Conservation (phyloP, 2,329 filamentous ascomycete genomes). For the Trichoderma polysporum region DNA sequence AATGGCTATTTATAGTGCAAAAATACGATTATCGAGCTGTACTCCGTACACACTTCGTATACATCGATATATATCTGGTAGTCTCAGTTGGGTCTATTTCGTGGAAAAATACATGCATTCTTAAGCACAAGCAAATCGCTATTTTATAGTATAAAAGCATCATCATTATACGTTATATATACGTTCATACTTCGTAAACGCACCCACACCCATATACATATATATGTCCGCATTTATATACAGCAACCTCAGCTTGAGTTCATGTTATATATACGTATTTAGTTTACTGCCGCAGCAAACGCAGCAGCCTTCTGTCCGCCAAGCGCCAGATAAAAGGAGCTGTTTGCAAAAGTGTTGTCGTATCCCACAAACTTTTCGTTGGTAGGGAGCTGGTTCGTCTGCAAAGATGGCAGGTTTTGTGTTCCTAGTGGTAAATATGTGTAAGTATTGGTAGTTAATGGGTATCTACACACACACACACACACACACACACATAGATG, state of each 20-base stretch:
- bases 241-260: not conserved
- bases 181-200: not conserved
- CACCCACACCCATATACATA: not conserved
- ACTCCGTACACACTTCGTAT: no score
- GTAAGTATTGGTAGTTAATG: not conserved
- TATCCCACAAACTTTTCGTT: constrained; percentile 18
- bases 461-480: no score
- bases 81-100: not conserved
- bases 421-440: not conserved
- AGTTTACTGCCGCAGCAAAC: constrained; percentile 1
- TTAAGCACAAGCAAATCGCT: not conserved
- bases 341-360: constrained; percentile 5
- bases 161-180: not conserved
- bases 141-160: not conserved
- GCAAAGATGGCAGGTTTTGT: constrained; percentile 1
- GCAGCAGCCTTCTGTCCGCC: constrained; percentile 12
- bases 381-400: constrained; percentile 11
- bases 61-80: not conserved
- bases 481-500: no score
- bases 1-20: not conserved
- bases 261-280: not conserved
- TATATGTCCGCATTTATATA: not conserved
- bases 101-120: no score
- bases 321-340: not conserved
- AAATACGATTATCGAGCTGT: not conserved